A percentile compares a stretch with the other conserved stretches of the same genome.
Evolutionary conservation across 306 rosid species (phyloP).

Genomic region (Cucumis cinereus): DNA sequence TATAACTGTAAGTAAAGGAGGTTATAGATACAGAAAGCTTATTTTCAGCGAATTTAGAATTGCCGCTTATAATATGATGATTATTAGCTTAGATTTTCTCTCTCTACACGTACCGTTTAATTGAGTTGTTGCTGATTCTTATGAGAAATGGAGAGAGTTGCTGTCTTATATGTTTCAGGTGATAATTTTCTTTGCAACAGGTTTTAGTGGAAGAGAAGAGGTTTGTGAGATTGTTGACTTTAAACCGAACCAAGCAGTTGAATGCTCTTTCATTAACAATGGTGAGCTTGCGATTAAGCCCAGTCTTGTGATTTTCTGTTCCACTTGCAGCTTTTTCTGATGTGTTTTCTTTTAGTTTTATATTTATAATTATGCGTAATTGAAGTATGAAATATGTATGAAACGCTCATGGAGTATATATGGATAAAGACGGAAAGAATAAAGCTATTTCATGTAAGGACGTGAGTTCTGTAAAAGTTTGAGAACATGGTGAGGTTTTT

Average conservation of each 20-base stretch:
- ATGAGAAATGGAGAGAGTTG: not conserved
- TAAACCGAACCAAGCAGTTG: conserved; percentile 70
- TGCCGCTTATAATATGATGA: not conserved
- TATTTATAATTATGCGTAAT: not conserved
- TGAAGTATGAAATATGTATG: not conserved
- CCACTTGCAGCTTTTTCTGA: not conserved
- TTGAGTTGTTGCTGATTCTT: not conserved
- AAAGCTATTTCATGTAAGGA: not conserved
- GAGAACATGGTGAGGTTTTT: not conserved
- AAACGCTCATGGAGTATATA: not conserved
- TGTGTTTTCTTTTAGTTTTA: not conserved
- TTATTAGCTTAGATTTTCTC: not conserved
- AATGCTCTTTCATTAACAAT: conserved; percentile 59
- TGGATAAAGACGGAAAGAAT: not conserved
- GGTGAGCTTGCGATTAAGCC: conserved; percentile 24
- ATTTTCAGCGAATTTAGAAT: not conserved
- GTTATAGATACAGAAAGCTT: not conserved
- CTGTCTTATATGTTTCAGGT: not conserved
- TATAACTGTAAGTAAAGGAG: not conserved
- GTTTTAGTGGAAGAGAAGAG: conserved; percentile 44
- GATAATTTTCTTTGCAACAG: conserved; percentile 20
- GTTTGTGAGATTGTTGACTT: conserved; percentile 35
- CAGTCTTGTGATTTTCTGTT: not conserved
- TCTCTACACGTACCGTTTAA: not conserved
- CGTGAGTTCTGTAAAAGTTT: not conserved